Base-by-base conservation (phyloP, 73 alveolate species). In the Uronychia setigera region DNA sequence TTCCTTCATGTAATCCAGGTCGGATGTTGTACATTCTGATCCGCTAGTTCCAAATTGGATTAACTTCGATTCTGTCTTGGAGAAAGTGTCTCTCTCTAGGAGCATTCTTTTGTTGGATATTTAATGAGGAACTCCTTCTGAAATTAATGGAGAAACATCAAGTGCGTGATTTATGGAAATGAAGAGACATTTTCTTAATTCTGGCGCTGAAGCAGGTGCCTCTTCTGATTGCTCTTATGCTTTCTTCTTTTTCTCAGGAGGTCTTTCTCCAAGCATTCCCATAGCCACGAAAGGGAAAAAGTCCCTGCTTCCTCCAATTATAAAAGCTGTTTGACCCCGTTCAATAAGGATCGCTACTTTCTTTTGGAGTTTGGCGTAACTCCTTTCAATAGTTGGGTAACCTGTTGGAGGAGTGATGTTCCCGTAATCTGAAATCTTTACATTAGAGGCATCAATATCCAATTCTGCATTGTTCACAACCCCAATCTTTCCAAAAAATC, bases 261-360 rank as follows among this genome's bases (percentile, higher is more conserved):
- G 75, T 31, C 58, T 78, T 34, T 58, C 77, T 78, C 35, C 9
- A 13, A 32, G 1, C 67, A 80, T 25, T 0, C 87, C 92, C 32
- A 67, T 78, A 35, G 88, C 67, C 0, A 86, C 84, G 19, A 79
- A 86, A 27, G 87, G 83, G 59, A 60, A 58, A 1, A 78, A 26
- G 32, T 86, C 92, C 60, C 92, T 79, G 74, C 85, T 79, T 14
- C 92, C 92, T 29, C 92, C 92, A 0, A 86, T 59, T 14, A 86
- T 76, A 32, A 86, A 78, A 28, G 88, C 83, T 1, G 76, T 59
- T 26, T 80, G 30, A 26, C 77, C 88, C 31, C 92, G 57, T n/a
- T 86, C 31, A 1, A 74, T 59, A 30, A 80, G 67, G 0, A 67
- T 27, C 29, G 14, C 46, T 0, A 86, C 84, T 32, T 86, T 86